phyloP scores from a whole-genome alignment of 306 rosid genomes.

The Erythrophleum fordii region DNA sequence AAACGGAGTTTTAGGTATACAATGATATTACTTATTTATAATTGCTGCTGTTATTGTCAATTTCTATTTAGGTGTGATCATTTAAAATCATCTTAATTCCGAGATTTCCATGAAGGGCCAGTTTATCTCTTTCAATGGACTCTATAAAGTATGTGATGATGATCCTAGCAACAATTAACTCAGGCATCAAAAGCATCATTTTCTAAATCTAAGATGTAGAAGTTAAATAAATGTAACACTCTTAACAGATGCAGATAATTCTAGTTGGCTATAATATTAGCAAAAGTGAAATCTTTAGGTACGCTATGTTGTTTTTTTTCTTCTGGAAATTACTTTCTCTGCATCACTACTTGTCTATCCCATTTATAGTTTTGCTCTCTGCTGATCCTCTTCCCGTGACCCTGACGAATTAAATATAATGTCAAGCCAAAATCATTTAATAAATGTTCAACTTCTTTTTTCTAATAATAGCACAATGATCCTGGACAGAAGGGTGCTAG shows the following conservation, averaged over 20 bases:
- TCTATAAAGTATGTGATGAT: neutral
- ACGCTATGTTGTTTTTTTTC: neutral
- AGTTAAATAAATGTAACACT: conserved; percentile 32
- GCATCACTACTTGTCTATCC: neutral
- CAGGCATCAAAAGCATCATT: neutral
- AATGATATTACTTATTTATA: neutral
- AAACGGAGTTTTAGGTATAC: too few relatives aligned
- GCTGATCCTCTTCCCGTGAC: conserved; percentile 1
- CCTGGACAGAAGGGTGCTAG: neutral
- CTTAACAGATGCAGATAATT: conserved; percentile 11
- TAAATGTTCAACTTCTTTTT: neutral
- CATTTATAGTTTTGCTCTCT: neutral
- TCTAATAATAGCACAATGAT: neutral
- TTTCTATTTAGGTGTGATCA: neutral
- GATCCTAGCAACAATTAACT: neutral
- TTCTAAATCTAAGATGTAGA: neutral
- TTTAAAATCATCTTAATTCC: neutral
- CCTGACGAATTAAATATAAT: neutral
- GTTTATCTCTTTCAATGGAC: neutral
- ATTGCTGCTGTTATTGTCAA: neutral
- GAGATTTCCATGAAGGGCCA: neutral
- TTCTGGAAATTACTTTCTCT: neutral
- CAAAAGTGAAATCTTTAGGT: neutral
- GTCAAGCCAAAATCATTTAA: conserved; percentile 13
- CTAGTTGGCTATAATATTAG: neutral